Evolutionary conservation across 2,329 filamentous ascomycete species (phyloP).

Genomic region (Orbilia ellipsospora): DNA sequence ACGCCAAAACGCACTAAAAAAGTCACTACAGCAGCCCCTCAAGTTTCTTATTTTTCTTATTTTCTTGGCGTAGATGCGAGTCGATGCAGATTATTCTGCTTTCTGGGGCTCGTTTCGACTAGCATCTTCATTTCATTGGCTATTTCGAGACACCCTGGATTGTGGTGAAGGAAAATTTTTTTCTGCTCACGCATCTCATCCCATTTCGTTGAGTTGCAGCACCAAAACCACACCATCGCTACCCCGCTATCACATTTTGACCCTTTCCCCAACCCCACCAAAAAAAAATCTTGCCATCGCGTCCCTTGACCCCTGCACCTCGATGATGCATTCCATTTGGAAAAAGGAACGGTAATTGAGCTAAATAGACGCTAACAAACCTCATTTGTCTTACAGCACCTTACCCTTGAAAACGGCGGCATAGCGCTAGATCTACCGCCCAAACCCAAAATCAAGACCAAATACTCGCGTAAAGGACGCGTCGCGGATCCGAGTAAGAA

Average conservation of each 20-base stretch:
- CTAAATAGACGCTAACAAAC: conserved; percentile 41
- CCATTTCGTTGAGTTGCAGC: conserved; percentile 52
- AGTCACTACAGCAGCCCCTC: conserved; percentile 32
- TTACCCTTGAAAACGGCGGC: conserved; percentile 50
- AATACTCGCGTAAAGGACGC: conserved; percentile 58
- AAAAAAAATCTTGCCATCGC: conserved; percentile 39
- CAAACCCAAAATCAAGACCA: conserved; percentile 57
- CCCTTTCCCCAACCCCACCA: conserved; percentile 37
- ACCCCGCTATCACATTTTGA: conserved; percentile 42
- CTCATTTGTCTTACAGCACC: conserved; percentile 36
- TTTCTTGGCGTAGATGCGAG: conserved; percentile 55
- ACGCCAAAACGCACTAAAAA: conserved; percentile 54
- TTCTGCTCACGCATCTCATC: conserved; percentile 47
- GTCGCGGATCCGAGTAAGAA: conserved; percentile 59
- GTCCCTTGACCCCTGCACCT: conserved; percentile 1
- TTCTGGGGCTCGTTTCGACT: conserved; percentile 38
- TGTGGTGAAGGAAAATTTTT: conserved; percentile 43
- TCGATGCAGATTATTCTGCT: conserved; percentile 37
- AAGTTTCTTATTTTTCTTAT: conserved; percentile 35
- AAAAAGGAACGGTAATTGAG: conserved; percentile 27
- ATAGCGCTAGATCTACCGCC: conserved; percentile 50
- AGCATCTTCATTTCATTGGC: conserved; percentile 53
- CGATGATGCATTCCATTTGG: conserved; percentile 27
- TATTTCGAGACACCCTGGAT: conserved; percentile 42
- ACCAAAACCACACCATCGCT: conserved; percentile 34